These are phyloP conservation scores for Ambrosia hybrid DNA, from an alignment of 140 eudicot species.

Conservation along the genomic window DNA sequence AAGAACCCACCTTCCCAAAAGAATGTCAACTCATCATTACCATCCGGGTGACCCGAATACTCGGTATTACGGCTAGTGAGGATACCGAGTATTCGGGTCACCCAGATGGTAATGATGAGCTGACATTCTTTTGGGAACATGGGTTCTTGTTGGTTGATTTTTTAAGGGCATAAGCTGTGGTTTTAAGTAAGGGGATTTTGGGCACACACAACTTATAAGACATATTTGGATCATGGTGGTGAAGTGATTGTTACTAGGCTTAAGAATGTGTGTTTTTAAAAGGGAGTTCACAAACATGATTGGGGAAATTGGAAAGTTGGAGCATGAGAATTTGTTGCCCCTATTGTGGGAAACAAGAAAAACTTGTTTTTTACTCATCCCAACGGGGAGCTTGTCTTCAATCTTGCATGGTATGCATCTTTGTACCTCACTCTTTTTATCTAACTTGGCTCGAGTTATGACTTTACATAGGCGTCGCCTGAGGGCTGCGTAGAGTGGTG, in stretches of 20 bases:
- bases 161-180: slow-evolving; percentile 58
- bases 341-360: slow-evolving; percentile 63
- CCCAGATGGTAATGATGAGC: slow-evolving; percentile 28
- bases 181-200: slow-evolving; percentile 51
- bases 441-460: too few species aligned
- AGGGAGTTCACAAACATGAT: slow-evolving; percentile 49
- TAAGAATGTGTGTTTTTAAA: slow-evolving; percentile 49
- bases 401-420: slow-evolving; percentile 58
- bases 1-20: too few species aligned
- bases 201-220: slow-evolving; percentile 59
- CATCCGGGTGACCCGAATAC: too few species aligned
- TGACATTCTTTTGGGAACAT: slow-evolving; percentile 44
- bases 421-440: background rate
- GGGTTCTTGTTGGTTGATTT: slow-evolving; percentile 46
- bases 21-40: too few species aligned
- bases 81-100: slow-evolving; percentile 33
- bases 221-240: slow-evolving; percentile 43
- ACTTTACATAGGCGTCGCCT: too few species aligned
- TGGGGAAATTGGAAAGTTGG: slow-evolving; percentile 46
- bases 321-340: slow-evolving; percentile 56
- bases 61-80: slow-evolving; percentile 22
- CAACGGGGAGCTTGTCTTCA: slow-evolving; percentile 56
- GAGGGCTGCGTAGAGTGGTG: too few species aligned
- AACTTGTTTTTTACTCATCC: slow-evolving; percentile 55
- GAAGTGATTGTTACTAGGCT: slow-evolving; percentile 62